These are phyloP conservation scores for Rhizopogon roseolus DNA, from an alignment of 768 basidiomycete species.

Conservation along the genomic window DNA sequence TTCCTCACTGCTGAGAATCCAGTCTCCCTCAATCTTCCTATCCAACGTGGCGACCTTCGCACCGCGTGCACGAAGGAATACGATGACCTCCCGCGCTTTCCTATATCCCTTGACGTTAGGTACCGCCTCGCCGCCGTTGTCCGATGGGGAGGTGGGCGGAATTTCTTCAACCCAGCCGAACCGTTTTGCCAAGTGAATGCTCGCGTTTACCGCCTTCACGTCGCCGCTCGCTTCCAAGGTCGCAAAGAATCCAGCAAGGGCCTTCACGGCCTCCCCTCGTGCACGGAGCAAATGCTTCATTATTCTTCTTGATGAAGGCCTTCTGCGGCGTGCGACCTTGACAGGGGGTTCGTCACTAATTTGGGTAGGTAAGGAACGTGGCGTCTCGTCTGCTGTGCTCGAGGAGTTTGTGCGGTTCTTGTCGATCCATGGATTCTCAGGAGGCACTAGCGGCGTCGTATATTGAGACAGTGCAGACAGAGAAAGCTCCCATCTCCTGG, in stretches of 20 bases:
- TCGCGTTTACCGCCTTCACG: constrained; percentile 42
- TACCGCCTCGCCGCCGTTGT: constrained; percentile 15
- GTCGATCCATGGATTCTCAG: constrained; percentile 70
- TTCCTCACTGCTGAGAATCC: constrained; percentile 66
- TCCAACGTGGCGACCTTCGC: constrained; percentile 60
- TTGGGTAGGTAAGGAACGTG: constrained; percentile 15
- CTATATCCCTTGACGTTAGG: constrained; percentile 48
- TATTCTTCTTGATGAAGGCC: constrained; percentile 75
- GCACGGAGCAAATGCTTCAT: constrained; percentile 87
- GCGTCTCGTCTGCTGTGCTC: background rate
- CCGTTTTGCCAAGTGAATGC: constrained; percentile 42
- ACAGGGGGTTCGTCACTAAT: constrained; percentile 33
- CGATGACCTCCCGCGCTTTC: constrained; percentile 64
- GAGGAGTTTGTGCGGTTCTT: constrained; percentile 29
- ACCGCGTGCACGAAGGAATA: constrained; percentile 64
- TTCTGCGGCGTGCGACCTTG: constrained; percentile 26
- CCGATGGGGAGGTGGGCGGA: constrained; percentile 9
- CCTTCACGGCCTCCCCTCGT: constrained; percentile 77
- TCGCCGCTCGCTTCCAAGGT: constrained; percentile 49
- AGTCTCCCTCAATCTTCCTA: constrained; percentile 50
- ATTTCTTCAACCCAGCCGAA: constrained; percentile 37
- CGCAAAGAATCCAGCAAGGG: constrained; percentile 68
- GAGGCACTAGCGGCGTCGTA: constrained; percentile 59
- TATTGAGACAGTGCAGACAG: constrained; percentile 69
- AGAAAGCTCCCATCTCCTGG: constrained; percentile 78